Evolutionary conservation across 2,329 filamentous ascomycete species (phyloP).

Genomic region (Neurospora crassa): DNA sequence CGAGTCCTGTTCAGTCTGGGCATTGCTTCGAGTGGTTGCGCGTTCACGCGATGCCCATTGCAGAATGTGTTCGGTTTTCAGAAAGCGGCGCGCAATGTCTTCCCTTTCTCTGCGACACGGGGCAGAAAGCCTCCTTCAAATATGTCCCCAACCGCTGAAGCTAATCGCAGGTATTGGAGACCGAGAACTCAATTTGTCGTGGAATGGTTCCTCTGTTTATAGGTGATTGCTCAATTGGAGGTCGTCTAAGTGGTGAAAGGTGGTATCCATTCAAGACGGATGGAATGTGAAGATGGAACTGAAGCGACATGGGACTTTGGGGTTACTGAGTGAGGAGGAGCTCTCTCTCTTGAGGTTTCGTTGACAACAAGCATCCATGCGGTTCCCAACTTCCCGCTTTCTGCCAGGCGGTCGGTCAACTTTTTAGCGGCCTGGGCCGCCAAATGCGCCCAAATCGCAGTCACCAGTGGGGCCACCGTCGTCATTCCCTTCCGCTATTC

Average conservation of each 20-base stretch:
- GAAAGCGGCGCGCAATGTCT: not conserved
- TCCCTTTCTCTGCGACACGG: not conserved
- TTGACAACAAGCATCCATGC: not conserved
- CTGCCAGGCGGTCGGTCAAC: not conserved
- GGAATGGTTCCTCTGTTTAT: not conserved
- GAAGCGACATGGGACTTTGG: not conserved
- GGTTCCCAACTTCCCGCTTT: not conserved
- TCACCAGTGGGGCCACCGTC: not conserved
- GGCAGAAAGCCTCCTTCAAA: not conserved
- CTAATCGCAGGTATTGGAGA: not conserved
- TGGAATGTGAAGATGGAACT: not conserved
- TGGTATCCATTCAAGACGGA: not conserved
- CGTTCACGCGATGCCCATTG: slow-evolving; percentile 8
- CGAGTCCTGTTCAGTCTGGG: slow-evolving; percentile 30
- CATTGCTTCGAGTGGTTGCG: slow-evolving; percentile 24
- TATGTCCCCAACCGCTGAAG: not conserved
- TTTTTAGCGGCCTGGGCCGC: not conserved
- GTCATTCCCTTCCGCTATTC: too few relatives aligned
- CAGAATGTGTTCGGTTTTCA: not conserved
- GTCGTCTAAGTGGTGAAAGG: not conserved
- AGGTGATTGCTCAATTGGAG: not conserved
- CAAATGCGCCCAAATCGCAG: not conserved
- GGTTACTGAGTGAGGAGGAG: not conserved
- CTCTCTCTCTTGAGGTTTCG: not conserved
- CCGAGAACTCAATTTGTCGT: not conserved